These are phyloP conservation scores for Penicillium corylophilum DNA, from an alignment of 2,329 filamentous ascomycete species.

Conservation along the genomic window DNA sequence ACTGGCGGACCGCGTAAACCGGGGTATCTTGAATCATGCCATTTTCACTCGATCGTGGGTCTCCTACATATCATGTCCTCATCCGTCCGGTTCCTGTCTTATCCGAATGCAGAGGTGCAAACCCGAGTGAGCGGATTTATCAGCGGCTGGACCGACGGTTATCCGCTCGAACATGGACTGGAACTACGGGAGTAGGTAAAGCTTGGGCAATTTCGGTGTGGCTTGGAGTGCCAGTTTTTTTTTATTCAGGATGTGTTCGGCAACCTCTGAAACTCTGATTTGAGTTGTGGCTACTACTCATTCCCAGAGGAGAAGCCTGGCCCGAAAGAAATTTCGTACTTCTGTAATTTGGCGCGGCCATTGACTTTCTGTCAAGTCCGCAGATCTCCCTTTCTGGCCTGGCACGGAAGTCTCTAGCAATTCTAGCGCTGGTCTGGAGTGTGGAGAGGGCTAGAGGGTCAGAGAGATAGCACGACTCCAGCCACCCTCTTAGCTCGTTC, in stretches of 20 bases:
- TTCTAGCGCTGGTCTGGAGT: neutral
- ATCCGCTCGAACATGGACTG: neutral
- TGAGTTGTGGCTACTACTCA: neutral
- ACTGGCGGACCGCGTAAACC: neutral
- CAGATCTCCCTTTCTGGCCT: neutral
- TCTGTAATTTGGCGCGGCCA: neutral
- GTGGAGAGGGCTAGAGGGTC: neutral
- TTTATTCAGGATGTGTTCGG: neutral
- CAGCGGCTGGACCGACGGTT: neutral
- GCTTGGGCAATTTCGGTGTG: neutral
- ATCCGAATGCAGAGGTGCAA: neutral
- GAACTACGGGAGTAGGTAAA: neutral
- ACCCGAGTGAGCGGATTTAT: neutral
- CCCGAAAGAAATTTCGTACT: neutral
- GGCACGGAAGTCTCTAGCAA: neutral
- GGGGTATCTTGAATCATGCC: conserved; percentile 1
- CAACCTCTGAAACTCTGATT: neutral
- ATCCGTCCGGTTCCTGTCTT: neutral
- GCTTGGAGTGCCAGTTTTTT: neutral
- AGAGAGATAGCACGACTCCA: neutral
- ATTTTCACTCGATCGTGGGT: neutral
- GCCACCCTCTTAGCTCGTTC: neutral
- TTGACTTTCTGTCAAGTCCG: neutral
- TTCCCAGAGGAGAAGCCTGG: conserved; percentile 10
- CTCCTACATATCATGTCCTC: neutral